These are phyloP conservation scores for Cicer arietinum DNA, from an alignment of 306 rosid species.

Conservation along the genomic window DNA sequence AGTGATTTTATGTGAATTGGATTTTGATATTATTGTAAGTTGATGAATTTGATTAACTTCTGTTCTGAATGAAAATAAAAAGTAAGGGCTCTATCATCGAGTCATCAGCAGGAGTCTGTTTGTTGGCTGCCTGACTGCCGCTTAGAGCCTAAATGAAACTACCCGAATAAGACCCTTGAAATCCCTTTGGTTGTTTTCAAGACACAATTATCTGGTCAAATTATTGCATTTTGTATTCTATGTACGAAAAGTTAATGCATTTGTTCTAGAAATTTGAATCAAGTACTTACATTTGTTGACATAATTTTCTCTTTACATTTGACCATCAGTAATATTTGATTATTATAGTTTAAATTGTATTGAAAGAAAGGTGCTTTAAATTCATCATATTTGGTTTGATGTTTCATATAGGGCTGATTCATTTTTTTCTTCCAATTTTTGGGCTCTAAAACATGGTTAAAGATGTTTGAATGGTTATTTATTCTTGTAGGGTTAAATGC, in stretches of 20 bases:
- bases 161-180: slow-evolving; percentile 73
- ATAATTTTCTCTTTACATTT: too few relatives aligned
- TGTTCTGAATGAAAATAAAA: background rate
- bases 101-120: slow-evolving; percentile 36
- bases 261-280: too few relatives aligned
- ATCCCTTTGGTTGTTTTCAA: slow-evolving; percentile 50
- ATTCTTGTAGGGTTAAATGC: background rate
- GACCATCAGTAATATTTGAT: too few relatives aligned
- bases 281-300: too few relatives aligned
- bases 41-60: background rate
- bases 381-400: background rate
- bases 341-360: background rate
- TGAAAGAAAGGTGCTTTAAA: background rate
- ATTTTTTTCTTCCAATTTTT: background rate
- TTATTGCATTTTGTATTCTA: background rate
- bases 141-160: slow-evolving; percentile 40
- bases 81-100: slow-evolving; percentile 52
- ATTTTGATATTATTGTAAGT: background rate
- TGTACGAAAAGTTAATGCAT: too few relatives aligned
- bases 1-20: too few relatives aligned
- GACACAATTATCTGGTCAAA: slow-evolving; percentile 65
- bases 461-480: background rate
- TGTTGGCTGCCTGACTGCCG: slow-evolving; percentile 33
- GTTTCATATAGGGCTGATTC: background rate
- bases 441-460: background rate